Evolutionary conservation across 257 asterid species (phyloP), one percentile per base, ranked within the genome.

Genomic region (Nicotiana benthamiana): DNA sequence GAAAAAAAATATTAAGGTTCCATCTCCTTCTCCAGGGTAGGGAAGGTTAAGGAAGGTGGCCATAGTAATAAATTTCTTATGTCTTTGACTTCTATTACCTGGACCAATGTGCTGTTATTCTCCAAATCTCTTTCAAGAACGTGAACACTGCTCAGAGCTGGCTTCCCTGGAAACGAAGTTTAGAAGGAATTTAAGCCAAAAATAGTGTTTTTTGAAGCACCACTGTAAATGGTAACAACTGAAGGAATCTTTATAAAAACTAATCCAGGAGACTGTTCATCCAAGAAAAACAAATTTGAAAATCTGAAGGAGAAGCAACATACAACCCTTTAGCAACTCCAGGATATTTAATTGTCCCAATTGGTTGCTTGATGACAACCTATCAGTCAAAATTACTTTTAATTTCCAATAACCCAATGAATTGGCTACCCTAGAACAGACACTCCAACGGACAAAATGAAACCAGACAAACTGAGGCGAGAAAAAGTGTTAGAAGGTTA

Each of bases 261-360:
- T 48, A 20, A 11, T 27, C 70, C 51, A 66, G 70, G 17, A 61
- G 11, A 57, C 48, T 11, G 32, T 52, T 60, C 5, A 20, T 57
- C 15, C 12, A 66, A 10, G 27, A 53, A n/a, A 79, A 54, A n/a
- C 10, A 78, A 75, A 40, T 24, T 81, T 57, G 53, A 32, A 83
- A 87, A 95, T 97, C 99, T 89, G 96, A 92, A 79, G 91, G 84
- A 81, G 95, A 90, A 86, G 99, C 99, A 81, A 94, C 97, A 90
- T 95, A 91, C 86, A 95, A 83, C 80, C 99, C 99, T 81, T 90
- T 90, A 60, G 99, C 94, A 66, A 95, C 97, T 66, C 99, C 99
- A 79, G 99, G 92, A 89, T 95, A 95, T 85, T 85, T 91, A 43
- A 91, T 91, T 82, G 87, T 85, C 82, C 99, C 99, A 89, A 95